phyloP scores from a whole-genome alignment of 441 rosid species.

The Euphorbia celastroides region DNA sequence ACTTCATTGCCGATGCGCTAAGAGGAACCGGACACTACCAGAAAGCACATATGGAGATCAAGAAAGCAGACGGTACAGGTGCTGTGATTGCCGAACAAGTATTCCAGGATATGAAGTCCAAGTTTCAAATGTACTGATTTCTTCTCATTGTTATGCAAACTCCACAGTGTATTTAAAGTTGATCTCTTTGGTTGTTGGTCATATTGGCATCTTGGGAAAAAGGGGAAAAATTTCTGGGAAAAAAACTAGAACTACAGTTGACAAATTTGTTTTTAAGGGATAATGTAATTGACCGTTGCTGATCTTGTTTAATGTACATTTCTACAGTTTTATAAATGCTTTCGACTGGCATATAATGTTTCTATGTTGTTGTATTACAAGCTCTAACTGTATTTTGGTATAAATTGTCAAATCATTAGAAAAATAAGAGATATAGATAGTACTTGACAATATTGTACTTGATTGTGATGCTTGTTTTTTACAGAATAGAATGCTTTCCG shows the following conservation, averaged over 20 bases:
- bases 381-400: no score
- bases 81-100: constrained; percentile 79
- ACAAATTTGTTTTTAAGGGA: background rate
- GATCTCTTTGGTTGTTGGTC: background rate
- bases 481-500: no score
- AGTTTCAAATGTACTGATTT: constrained; percentile 63
- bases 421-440: no score
- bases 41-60: constrained; percentile 72
- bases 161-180: background rate
- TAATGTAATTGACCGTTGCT: background rate
- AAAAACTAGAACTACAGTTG: background rate
- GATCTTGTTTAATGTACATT: no score
- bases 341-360: no score
- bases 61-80: constrained; percentile 68
- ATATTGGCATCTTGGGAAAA: background rate
- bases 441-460: no score
- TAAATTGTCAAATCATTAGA: no score
- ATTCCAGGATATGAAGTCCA: constrained; percentile 68
- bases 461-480: no score
- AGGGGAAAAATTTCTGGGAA: background rate
- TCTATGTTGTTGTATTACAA: no score
- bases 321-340: no score
- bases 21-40: constrained; percentile 81
- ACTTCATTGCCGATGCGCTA: constrained; percentile 69
- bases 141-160: background rate